These are phyloP conservation scores for grape (Vitis vinifera) DNA, from an alignment of 164 flowering plant species.

Conservation along the genomic window ASM3070453v1 NC_081821.1:1465501-1466000, in stretches of 20 bases:
- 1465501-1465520: too few species aligned
- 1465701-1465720: slow-evolving; percentile 66
- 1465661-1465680: slow-evolving; percentile 70
- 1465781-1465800: slow-evolving; percentile 80
- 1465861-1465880: slow-evolving; percentile 67
- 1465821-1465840: slow-evolving; percentile 78
- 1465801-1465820: slow-evolving; percentile 87
- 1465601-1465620: slow-evolving; percentile 15
- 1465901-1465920: slow-evolving; percentile 62
- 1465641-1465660: slow-evolving; percentile 67
- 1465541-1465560: too few species aligned
- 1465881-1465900: slow-evolving; percentile 70
- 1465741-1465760: slow-evolving; percentile 70
- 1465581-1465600: not conserved
- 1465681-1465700: slow-evolving; percentile 83
- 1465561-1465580: too few species aligned
- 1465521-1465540: too few species aligned
- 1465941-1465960: not conserved
- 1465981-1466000: too few species aligned
- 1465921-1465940: slow-evolving; percentile 11
- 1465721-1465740: slow-evolving; percentile 35
- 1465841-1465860: slow-evolving; percentile 81
- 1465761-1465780: slow-evolving; percentile 81
- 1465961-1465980: too few species aligned
- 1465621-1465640: slow-evolving; percentile 64